phyloP scores from a whole-genome alignment of 1,139 yeast species.

The Diutina rugosa region DNA sequence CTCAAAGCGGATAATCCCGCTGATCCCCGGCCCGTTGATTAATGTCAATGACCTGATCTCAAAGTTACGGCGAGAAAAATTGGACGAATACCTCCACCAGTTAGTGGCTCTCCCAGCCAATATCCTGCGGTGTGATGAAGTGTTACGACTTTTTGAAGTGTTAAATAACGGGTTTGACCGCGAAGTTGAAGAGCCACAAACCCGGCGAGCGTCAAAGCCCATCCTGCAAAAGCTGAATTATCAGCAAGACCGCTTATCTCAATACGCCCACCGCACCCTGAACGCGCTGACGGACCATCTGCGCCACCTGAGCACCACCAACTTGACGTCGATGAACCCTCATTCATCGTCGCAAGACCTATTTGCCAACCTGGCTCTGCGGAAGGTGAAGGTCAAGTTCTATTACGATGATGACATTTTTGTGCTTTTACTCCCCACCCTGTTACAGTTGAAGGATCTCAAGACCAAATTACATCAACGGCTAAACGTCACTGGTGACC shows the following conservation, averaged over 20 bases:
- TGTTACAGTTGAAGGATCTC: slow-evolving; percentile 47
- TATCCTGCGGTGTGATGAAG: slow-evolving; percentile 60
- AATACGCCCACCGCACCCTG: slow-evolving; percentile 17
- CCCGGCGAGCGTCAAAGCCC: slow-evolving; percentile 19
- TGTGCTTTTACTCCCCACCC: slow-evolving; percentile 64
- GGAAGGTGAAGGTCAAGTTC: slow-evolving; percentile 61
- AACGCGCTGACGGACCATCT: not conserved
- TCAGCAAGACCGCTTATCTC: slow-evolving; percentile 31
- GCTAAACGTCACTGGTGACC: slow-evolving; percentile 20
- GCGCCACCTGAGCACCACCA: slow-evolving; percentile 9
- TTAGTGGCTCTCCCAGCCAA: slow-evolving; percentile 65
- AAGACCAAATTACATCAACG: slow-evolving; percentile 55
- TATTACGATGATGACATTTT: slow-evolving; percentile 84
- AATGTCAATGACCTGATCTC: slow-evolving; percentile 86
- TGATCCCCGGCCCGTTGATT: slow-evolving; percentile 92
- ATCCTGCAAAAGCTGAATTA: slow-evolving; percentile 28
- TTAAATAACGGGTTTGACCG: slow-evolving; percentile 51
- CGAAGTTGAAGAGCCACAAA: slow-evolving; percentile 15
- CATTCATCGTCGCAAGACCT: slow-evolving; percentile 6
- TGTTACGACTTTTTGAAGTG: slow-evolving; percentile 57
- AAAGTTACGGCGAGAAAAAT: slow-evolving; percentile 69
- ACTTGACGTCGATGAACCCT: slow-evolving; percentile 12
- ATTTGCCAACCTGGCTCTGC: slow-evolving; percentile 5
- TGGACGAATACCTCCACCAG: slow-evolving; percentile 72
- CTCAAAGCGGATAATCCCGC: slow-evolving; percentile 67